These are phyloP conservation scores for Onygena corvina DNA, from an alignment of 2,329 filamentous ascomycete species.

Conservation along the genomic window DNA sequence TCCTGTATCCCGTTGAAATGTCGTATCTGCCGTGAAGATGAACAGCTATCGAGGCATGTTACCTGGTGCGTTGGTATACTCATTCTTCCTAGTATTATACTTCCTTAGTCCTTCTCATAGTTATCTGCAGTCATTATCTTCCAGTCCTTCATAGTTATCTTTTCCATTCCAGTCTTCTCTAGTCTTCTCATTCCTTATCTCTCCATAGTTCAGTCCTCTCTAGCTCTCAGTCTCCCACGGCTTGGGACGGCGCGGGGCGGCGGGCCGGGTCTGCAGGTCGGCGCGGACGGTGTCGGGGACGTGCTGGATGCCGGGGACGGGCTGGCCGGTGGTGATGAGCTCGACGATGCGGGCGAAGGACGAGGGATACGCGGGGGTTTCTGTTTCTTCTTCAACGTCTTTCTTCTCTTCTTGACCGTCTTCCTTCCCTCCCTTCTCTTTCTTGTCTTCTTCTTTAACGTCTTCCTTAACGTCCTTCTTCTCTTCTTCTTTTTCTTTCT, in stretches of 20 bases:
- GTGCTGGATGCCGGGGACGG: conserved; percentile 75
- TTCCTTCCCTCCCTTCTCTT: too few species aligned
- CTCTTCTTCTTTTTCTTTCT: too few species aligned
- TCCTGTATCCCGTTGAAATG: conserved; percentile 19
- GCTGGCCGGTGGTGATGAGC: conserved; percentile 67
- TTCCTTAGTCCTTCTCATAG: too few species aligned
- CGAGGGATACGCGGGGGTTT: conserved; percentile 68
- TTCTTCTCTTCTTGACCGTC: too few species aligned
- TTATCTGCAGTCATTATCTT: not conserved
- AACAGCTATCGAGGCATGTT: conserved; percentile 20
- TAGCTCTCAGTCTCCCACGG: conserved; percentile 74
- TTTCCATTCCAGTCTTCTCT: not conserved
- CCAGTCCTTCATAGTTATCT: too few species aligned
- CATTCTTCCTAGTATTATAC: too few species aligned
- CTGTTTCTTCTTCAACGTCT: conserved; percentile 27
- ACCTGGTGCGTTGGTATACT: conserved; percentile 23
- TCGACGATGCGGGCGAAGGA: conserved; percentile 78
- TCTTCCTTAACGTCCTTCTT: too few species aligned
- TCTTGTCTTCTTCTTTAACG: too few species aligned
- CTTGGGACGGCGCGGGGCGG: conserved; percentile 46
- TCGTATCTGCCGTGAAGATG: conserved; percentile 21
- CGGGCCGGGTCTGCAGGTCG: conserved; percentile 50
- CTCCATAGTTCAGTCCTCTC: not conserved
- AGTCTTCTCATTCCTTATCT: not conserved
- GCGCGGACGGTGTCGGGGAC: conserved; percentile 69